Evolutionary conservation across 2,329 filamentous ascomycete species (phyloP), one percentile per base, ranked within the genome.

Genomic region (Arthrobotrys conoides): DNA sequence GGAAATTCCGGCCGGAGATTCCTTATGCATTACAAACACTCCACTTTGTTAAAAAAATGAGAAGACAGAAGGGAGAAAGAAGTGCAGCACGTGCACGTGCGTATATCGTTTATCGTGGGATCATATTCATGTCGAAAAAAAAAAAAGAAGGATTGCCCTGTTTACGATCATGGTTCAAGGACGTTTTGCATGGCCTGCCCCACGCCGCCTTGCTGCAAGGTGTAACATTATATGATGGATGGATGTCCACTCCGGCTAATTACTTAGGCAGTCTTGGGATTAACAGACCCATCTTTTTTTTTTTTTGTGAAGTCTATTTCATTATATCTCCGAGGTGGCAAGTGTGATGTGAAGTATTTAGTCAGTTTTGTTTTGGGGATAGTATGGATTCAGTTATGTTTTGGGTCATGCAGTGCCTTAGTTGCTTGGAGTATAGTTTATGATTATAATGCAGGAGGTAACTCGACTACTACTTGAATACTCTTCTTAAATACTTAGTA

Each of bases 211-310:
- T 30, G 27, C 27, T 30, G 27, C 27, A 30, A 30, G 27, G n/a
- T n/a, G n/a, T n/a, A n/a, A n/a, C 44, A 20, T 20, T 51, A 24
- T 51, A 55, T 55, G 24, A 16, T 38, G 53, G 27, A 27, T 55
- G 51, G 51, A 18, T 14, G 16, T 55, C 24, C 51, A 33, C 38
- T 30, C 59, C 59, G 59, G 59, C 41, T 64, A 64, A 64, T 64
- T 64, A 61, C 51, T 55, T 55, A 55, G 57, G 57, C 38, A 41
- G 57, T 44, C 57, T 61, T 61, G 57, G 57, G n/a, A n/a, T n/a
- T n/a, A n/a, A n/a, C n/a, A n/a, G n/a, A n/a, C n/a, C n/a, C n/a
- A n/a, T n/a, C n/a, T n/a, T n/a, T n/a, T n/a, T n/a, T n/a, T n/a
- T n/a, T n/a, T n/a, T n/a, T n/a, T n/a, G n/a, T 30, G 27, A 30